phyloP scores from a whole-genome alignment of 805 yeast genomes.

The Vanderwaltozyma verrucispora region DNA sequence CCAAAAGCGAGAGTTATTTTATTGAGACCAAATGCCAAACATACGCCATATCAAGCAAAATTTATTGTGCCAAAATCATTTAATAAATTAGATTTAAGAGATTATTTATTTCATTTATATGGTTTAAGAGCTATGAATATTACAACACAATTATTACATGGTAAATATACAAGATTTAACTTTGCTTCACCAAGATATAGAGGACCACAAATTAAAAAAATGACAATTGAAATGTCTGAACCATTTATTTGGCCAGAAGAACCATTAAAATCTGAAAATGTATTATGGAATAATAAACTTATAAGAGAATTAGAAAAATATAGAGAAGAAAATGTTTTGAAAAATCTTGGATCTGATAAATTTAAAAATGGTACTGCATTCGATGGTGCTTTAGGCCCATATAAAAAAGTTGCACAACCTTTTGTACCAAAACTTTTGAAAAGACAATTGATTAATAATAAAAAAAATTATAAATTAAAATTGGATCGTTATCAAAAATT shows the following conservation, averaged over 20 bases:
- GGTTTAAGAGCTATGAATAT: slow-evolving; percentile 84
- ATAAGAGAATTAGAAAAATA: slow-evolving; percentile 39
- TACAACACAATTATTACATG: slow-evolving; percentile 76
- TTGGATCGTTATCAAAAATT: not conserved
- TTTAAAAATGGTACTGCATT: slow-evolving; percentile 60
- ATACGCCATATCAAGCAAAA: slow-evolving; percentile 94
- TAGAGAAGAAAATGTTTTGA: slow-evolving; percentile 33
- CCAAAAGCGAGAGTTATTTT: slow-evolving; percentile 78
- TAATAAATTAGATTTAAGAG: slow-evolving; percentile 90
- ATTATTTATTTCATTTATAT: slow-evolving; percentile 81
- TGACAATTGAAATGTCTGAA: slow-evolving; percentile 93
- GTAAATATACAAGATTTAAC: slow-evolving; percentile 51
- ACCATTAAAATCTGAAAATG: slow-evolving; percentile 31
- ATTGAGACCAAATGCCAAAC: slow-evolving; percentile 88
- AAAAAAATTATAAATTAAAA: not conserved
- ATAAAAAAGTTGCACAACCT: slow-evolving; percentile 51
- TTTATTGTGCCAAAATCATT: slow-evolving; percentile 89
- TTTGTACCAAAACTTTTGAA: slow-evolving; percentile 45
- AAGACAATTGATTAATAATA: slow-evolving; percentile 11
- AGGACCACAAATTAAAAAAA: slow-evolving; percentile 76
- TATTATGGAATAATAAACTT: slow-evolving; percentile 33
- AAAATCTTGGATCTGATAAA: slow-evolving; percentile 52
- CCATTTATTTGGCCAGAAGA: slow-evolving; percentile 93
- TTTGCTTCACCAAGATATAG: slow-evolving; percentile 56
- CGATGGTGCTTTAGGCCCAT: slow-evolving; percentile 54